A percentile compares a stretch with the other conserved stretches of the same genome.
Conservation (phyloP, 352 stramenopile species). For the Phytopythium sindhum region DNA sequence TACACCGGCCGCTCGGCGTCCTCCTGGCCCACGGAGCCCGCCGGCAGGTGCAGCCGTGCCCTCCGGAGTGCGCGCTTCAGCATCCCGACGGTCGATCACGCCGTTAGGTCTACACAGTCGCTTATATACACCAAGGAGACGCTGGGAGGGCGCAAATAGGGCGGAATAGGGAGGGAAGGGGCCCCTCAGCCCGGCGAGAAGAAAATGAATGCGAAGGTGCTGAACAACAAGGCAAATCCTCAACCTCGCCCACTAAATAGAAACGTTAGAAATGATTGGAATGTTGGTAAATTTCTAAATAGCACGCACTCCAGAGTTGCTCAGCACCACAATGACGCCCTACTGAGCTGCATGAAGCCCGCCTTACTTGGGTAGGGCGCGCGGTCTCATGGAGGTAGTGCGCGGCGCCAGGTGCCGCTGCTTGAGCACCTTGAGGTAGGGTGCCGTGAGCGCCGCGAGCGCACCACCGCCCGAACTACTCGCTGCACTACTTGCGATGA, state of each 20-base stretch:
- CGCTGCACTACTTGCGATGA: neutral
- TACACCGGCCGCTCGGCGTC: conserved; percentile 29
- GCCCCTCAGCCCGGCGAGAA: neutral
- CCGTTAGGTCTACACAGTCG: neutral
- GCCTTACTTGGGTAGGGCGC: neutral
- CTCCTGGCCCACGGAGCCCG: conserved; percentile 56
- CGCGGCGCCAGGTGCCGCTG: conserved; percentile 21
- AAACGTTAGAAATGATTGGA: neutral
- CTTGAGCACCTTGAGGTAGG: conserved; percentile 80
- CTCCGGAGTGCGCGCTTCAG: conserved; percentile 56
- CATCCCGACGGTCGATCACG: conserved; percentile 27
- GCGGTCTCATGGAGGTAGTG: conserved; percentile 1
- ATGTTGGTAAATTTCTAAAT: conserved; percentile 6
- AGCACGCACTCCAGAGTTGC: neutral
- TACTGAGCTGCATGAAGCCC: too few relatives aligned
- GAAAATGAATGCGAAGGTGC: neutral
- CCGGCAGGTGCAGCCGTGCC: conserved; percentile 52
- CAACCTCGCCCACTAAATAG: neutral
- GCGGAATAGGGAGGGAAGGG: neutral
- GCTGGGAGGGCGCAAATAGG: neutral
- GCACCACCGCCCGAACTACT: conserved; percentile 1
- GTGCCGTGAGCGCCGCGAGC: conserved; percentile 27
- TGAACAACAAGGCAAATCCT: too few relatives aligned
- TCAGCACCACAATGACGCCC: too few relatives aligned
- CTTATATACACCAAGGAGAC: neutral